Evolutionary conservation across 225 moss, liverwort and hornwort genomes (phyloP).

Genomic region (Marchantia paleacea): DNA sequence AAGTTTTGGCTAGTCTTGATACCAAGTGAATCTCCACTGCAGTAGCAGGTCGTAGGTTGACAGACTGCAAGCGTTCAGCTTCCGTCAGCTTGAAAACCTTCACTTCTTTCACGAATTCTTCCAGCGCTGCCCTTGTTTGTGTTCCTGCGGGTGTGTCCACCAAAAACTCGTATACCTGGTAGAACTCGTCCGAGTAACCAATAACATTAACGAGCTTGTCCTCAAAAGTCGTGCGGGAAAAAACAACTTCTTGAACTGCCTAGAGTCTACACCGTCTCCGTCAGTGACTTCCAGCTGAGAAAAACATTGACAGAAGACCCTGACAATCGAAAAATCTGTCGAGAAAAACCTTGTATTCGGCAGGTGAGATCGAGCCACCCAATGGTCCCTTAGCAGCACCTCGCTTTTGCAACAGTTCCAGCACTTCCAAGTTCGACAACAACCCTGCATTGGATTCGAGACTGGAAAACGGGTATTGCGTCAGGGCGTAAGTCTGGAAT

Average conservation of each 20-base stretch:
- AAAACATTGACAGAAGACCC: not conserved
- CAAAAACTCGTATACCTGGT: conserved; percentile 78
- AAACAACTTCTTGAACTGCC: too few species aligned
- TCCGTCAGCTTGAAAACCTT: conserved; percentile 68
- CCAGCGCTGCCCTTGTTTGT: conserved; percentile 55
- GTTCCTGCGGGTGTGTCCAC: conserved; percentile 74
- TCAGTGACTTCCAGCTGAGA: too few species aligned
- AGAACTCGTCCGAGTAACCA: not conserved
- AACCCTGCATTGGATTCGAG: conserved; percentile 67
- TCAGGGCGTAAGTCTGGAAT: not conserved
- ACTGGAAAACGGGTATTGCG: not conserved
- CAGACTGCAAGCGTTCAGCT: conserved; percentile 78
- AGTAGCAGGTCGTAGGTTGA: conserved; percentile 78
- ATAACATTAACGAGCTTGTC: too few species aligned
- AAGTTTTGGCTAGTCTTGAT: too few species aligned
- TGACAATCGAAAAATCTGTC: not conserved
- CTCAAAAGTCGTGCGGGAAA: too few species aligned
- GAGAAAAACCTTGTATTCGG: conserved; percentile 64
- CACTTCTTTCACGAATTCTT: conserved; percentile 53
- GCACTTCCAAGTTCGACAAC: conserved; percentile 80
- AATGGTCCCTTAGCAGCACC: conserved; percentile 79
- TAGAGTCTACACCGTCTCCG: too few species aligned
- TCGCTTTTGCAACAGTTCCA: conserved; percentile 68
- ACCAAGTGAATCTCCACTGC: conserved; percentile 85
- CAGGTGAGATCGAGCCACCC: conserved; percentile 53